Conservation (phyloP, 495 filamentous ascomycete species). For the Aspergillus affinis region DNA sequence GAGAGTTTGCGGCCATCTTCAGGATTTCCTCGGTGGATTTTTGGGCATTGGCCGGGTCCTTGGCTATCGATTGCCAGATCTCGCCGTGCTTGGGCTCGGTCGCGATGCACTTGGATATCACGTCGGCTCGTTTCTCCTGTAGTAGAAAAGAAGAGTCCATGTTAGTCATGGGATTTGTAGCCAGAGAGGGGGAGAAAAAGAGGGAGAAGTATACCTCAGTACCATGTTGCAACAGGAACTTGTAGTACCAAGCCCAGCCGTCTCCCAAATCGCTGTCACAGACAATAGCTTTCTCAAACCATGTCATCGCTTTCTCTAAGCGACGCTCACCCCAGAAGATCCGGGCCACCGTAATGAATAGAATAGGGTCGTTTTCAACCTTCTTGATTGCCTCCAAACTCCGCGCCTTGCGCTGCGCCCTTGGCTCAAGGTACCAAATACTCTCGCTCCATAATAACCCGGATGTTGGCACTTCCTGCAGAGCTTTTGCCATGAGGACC, state of each 20-base stretch:
- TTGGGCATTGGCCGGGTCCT: slow-evolving; percentile 77
- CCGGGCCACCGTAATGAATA: slow-evolving; percentile 75
- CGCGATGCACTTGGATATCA: slow-evolving; percentile 69
- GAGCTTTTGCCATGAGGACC: slow-evolving; percentile 83
- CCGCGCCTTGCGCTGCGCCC: slow-evolving; percentile 87
- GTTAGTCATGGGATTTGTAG: not conserved
- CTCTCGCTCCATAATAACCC: slow-evolving; percentile 90
- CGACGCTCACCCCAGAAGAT: slow-evolving; percentile 79
- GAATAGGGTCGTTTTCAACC: slow-evolving; percentile 83
- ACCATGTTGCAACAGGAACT: slow-evolving; percentile 87
- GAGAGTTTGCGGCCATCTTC: slow-evolving; percentile 62
- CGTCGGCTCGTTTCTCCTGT: slow-evolving; percentile 79
- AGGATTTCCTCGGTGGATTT: slow-evolving; percentile 78
- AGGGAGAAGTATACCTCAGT: slow-evolving; percentile 54
- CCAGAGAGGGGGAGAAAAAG: not conserved
- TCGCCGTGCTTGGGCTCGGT: slow-evolving; percentile 91
- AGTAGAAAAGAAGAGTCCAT: not conserved
- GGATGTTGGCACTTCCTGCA: slow-evolving; percentile 88
- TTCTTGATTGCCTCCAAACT: slow-evolving; percentile 94
- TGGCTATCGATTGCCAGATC: slow-evolving; percentile 82
- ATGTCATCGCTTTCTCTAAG: slow-evolving; percentile 87
- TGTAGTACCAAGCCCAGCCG: slow-evolving; percentile 98
- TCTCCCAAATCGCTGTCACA: slow-evolving; percentile 85
- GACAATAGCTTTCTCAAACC: slow-evolving; percentile 94
- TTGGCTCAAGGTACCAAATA: slow-evolving; percentile 89